Conservation (phyloP, 1,284 basidiomycete species). For the Apiotrichum sp. region DNA sequence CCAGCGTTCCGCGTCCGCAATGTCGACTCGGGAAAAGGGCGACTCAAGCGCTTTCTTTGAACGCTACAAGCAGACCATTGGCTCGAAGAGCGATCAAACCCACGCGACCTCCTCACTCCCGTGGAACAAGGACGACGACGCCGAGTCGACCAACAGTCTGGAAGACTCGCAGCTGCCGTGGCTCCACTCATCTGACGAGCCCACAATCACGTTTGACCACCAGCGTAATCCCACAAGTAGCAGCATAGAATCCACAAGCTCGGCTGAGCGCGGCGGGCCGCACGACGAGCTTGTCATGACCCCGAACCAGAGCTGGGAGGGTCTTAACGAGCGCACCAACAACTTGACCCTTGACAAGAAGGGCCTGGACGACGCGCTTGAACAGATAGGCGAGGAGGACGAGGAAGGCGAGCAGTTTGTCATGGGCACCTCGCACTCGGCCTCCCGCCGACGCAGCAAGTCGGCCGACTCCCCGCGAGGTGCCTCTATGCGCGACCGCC, state of each 20-base stretch:
- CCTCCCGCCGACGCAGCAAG: too few relatives aligned
- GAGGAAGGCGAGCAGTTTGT: constrained; percentile 4
- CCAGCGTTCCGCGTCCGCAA: constrained; percentile 9
- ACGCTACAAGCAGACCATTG: constrained; percentile 39
- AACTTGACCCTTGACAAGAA: constrained; percentile 1
- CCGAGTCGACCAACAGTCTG: constrained; percentile 1
- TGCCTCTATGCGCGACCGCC: constrained; percentile 25
- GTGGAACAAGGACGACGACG: constrained; percentile 18
- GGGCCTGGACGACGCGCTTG: constrained; percentile 13
- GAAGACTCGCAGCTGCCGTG: constrained; percentile 38
- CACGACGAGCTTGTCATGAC: constrained; percentile 43
- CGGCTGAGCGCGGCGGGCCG: constrained; percentile 18
- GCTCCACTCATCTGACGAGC: constrained; percentile 20
- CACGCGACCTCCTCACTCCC: neutral
- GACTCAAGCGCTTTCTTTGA: constrained; percentile 50
- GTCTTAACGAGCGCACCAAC: constrained; percentile 25
- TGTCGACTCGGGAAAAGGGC: neutral
- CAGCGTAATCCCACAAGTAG: constrained; percentile 27
- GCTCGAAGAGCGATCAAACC: constrained; percentile 19
- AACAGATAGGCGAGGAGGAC: constrained; percentile 38
- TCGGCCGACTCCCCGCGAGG: constrained; percentile 5
- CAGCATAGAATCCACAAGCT: constrained; percentile 36
- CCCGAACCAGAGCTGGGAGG: constrained; percentile 42
- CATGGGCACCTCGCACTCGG: too few relatives aligned
- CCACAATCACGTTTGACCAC: constrained; percentile 8